Conservation (phyloP, 345 rosid species). For the Ceriops tagal region DNA sequence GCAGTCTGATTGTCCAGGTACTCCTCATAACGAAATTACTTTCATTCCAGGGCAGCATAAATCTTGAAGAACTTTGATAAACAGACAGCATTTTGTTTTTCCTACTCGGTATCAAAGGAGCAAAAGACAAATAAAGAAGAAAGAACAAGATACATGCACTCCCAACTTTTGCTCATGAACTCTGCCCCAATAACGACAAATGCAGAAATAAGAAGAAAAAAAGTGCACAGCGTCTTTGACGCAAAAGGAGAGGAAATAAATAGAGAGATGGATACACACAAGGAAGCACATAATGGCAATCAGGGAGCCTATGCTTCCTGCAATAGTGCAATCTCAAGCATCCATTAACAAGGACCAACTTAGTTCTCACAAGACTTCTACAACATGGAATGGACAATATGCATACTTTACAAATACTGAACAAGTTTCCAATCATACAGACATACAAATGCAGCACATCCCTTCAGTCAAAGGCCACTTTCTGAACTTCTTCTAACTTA, state of each 20-base stretch:
- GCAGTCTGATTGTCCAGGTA: not conserved
- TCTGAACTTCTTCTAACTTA: slow-evolving; percentile 2
- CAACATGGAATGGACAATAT: not conserved
- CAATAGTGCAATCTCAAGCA: not conserved
- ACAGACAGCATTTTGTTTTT: not conserved
- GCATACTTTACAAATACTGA: not conserved
- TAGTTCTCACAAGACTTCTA: not conserved
- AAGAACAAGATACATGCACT: not conserved
- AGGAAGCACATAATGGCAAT: not conserved
- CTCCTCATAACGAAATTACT: not conserved
- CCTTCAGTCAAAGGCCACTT: not conserved
- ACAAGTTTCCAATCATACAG: not conserved
- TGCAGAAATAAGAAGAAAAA: not conserved
- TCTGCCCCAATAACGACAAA: not conserved
- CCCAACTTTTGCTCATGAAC: not conserved
- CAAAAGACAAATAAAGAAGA: not conserved
- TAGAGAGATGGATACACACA: not conserved
- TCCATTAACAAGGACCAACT: not conserved
- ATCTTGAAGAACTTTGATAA: not conserved
- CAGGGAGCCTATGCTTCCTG: not conserved
- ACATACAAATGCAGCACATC: not conserved
- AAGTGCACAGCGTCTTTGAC: not conserved
- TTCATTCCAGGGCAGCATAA: not conserved
- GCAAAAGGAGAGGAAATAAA: not conserved
- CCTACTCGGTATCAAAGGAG: not conserved